phyloP scores from a whole-genome alignment of 2,329 filamentous ascomycete species.

The Aotearoamyces nothofagi region DNA sequence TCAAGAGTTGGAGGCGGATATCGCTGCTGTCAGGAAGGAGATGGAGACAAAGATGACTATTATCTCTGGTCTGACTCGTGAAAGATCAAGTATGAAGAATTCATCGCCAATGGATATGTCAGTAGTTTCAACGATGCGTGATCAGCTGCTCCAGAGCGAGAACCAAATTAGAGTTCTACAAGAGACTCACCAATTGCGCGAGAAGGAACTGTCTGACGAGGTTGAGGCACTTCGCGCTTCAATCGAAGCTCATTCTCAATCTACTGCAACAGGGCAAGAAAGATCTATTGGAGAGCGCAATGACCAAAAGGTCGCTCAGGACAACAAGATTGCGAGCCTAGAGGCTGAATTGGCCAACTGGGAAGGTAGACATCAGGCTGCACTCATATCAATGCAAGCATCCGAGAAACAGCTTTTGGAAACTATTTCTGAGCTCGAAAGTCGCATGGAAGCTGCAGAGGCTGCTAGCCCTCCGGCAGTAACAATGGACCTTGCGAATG shows the following conservation, averaged over 20 bases:
- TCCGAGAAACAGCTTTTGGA: constrained; percentile 59
- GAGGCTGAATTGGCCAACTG: constrained; percentile 58
- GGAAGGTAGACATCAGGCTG: constrained; percentile 60
- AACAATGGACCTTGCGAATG: too few relatives aligned
- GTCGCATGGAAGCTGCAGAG: constrained; percentile 24
- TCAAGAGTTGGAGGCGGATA: constrained; percentile 74
- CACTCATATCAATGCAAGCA: constrained; percentile 53
- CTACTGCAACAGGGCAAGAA: constrained; percentile 8
- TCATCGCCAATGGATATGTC: constrained; percentile 79
- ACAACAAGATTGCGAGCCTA: constrained; percentile 37
- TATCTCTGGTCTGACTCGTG: constrained; percentile 84
- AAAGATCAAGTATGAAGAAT: constrained; percentile 76
- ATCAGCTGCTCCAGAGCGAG: constrained; percentile 79
- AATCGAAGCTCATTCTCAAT: constrained; percentile 8
- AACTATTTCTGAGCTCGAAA: constrained; percentile 61
- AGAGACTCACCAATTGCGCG: constrained; percentile 55
- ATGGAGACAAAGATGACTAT: constrained; percentile 96
- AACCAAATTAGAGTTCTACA: constrained; percentile 62
- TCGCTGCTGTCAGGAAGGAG: constrained; percentile 74
- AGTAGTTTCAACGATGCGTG: constrained; percentile 71
- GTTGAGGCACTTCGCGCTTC: constrained; percentile 46
- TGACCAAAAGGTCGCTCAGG: constrained; percentile 16
- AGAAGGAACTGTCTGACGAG: constrained; percentile 59
- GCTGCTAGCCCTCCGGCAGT: too few relatives aligned
- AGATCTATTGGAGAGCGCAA: constrained; percentile 10